Conservation (phyloP, 306 rosid species). For the Erythrophleum fordii region DNA sequence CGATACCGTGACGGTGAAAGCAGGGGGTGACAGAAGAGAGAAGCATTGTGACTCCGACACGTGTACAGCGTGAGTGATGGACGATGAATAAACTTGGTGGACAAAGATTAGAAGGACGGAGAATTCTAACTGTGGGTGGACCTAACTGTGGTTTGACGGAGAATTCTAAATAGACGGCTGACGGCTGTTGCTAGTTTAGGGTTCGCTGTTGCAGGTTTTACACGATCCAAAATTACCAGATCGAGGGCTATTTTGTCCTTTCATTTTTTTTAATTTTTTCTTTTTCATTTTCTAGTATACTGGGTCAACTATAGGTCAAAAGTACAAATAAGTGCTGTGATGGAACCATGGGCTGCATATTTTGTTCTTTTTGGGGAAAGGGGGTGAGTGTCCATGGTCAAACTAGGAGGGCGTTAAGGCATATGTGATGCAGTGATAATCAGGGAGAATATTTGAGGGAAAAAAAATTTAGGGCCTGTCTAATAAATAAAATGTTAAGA, state of each 20-base stretch:
- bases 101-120: background rate
- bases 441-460: too few species aligned
- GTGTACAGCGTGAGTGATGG: constrained; percentile 1
- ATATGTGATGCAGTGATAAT: too few species aligned
- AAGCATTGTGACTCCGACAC: background rate
- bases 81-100: constrained; percentile 26
- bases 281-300: background rate
- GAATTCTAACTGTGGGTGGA: too few species aligned
- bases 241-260: background rate
- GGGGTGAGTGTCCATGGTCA: background rate
- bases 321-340: background rate
- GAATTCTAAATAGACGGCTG: constrained; percentile 47
- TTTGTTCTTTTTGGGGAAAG: background rate
- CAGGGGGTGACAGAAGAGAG: background rate
- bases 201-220: constrained; percentile 1
- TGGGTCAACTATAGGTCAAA: constrained; percentile 1
- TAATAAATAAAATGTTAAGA: too few species aligned
- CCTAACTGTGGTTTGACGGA: constrained; percentile 32
- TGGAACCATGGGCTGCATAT: background rate
- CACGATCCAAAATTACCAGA: background rate
- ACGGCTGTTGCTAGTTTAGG: constrained; percentile 21
- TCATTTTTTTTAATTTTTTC: background rate
- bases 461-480: too few species aligned
- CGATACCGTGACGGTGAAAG: constrained; percentile 12
- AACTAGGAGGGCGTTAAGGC: background rate